Base-by-base conservation (phyloP, 768 basidiomycete genomes). In the Mycena olivaceomarginata region DNA sequence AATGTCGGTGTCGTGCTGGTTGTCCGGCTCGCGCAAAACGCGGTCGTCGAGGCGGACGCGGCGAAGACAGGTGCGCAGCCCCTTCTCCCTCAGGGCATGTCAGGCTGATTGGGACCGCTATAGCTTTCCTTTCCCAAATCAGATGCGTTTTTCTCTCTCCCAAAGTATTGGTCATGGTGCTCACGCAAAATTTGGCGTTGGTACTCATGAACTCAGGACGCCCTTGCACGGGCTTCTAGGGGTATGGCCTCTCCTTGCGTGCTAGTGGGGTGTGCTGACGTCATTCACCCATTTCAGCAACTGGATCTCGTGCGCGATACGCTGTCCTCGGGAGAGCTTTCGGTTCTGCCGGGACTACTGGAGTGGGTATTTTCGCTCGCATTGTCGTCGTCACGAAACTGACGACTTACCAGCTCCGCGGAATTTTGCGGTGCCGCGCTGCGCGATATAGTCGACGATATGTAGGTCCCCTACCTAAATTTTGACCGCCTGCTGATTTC, bases 151-250 rank as follows among this genome's bases (percentile, higher is more conserved):
- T 64, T 37, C 39, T 57, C 43, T 48, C 48, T 62, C 57, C 60
- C 20, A 10, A 57, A 11, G 11, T 57, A 46, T 57, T n/a, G n/a
- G 20, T 22, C 20, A n/a, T 37, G 39, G 56, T 51, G 60, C 66
- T 74, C 12, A 67, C 18, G 11, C 43, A 22, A n/a, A n/a, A 20
- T 43, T 64, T 53, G 2, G 13, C 15, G 62, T 39, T 60, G 51
- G 46, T 60, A 78, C 68, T 70, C 77, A 78, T 48, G 77, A 78
- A 59, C 64, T 78, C 16, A 59, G 72, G 59, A 78, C 77, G 1
- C 77, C 77, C 13, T 46, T 78, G 12, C 77, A 78, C n/a, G 77
- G 77, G 0, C 64, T 78, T 51, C 22, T 78, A 12, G 77, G 77
- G 8, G 76, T 77, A 68, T 25, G 76, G 15, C 31, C 13, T 39